Evolutionary conservation across 108 stramenopile genomes (phyloP).

Genomic region (Nannochloropsis granulata): DNA sequence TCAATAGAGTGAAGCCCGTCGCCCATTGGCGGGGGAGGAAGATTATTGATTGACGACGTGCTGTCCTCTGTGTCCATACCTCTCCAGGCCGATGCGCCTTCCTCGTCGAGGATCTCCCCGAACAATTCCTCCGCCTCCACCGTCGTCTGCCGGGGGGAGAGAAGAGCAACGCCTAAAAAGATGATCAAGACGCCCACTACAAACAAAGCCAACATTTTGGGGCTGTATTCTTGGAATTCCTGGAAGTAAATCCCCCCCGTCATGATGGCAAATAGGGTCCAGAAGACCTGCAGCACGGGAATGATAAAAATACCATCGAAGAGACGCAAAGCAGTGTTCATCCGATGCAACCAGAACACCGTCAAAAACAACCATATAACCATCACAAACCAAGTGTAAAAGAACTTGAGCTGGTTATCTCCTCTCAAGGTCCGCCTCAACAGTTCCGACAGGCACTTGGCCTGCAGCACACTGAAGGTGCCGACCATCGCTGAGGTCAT

Average conservation of each 20-base stretch:
- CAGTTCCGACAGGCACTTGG: constrained; percentile 49
- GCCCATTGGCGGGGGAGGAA: too few species aligned
- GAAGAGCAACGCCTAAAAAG: constrained; percentile 39
- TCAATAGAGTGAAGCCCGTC: too few species aligned
- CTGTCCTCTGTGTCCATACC: too few species aligned
- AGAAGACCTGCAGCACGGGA: constrained; percentile 50
- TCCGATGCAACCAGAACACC: constrained; percentile 45
- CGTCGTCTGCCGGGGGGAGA: constrained; percentile 18
- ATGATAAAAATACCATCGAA: constrained; percentile 62
- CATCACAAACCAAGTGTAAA: constrained; percentile 49
- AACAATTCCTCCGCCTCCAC: too few species aligned
- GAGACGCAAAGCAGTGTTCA: constrained; percentile 43
- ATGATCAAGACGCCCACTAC: constrained; percentile 35
- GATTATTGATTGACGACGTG: too few species aligned
- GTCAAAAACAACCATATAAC: constrained; percentile 40
- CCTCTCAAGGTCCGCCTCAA: constrained; percentile 8
- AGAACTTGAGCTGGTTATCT: constrained; percentile 32
- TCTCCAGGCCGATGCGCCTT: too few species aligned
- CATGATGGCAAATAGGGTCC: constrained; percentile 51
- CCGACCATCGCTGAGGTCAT: constrained; percentile 48
- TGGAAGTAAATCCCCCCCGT: constrained; percentile 53
- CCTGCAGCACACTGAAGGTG: constrained; percentile 49
- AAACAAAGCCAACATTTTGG: constrained; percentile 37
- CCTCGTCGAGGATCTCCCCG: too few species aligned
- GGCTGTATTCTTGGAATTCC: constrained; percentile 40